A percentile compares a stretch with the other conserved stretches of the same genome.
phyloP scores from a whole-genome alignment of 129 eudicot genomes.

The Heracleum sosnowskyi region DNA sequence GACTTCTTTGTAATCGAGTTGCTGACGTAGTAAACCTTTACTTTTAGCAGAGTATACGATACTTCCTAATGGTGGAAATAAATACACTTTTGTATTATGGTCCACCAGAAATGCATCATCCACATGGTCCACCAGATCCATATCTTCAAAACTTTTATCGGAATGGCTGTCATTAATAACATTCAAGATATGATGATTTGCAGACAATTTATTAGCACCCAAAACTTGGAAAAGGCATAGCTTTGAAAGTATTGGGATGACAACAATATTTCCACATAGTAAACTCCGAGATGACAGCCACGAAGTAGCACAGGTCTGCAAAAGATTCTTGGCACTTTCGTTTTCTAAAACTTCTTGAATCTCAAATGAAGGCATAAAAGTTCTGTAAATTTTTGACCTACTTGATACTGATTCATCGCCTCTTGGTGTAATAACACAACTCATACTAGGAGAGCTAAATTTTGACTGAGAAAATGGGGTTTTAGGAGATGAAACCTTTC shows the following conservation, averaged over 20 bases:
- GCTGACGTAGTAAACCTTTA: conserved; percentile 16
- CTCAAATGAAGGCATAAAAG: conserved; percentile 28
- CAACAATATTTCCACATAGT: conserved; percentile 60
- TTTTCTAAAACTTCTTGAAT: conserved; percentile 47
- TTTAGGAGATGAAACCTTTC: conserved; percentile 52
- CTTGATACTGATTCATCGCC: conserved; percentile 26
- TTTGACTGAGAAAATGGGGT: conserved; percentile 56
- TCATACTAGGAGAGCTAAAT: conserved; percentile 40
- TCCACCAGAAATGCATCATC: conserved; percentile 40
- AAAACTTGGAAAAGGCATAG: conserved; percentile 59
- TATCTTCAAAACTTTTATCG: conserved; percentile 18
- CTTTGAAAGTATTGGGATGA: conserved; percentile 58
- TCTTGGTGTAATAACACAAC: conserved; percentile 33
- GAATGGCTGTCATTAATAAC: conserved; percentile 12
- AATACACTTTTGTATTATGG: conserved; percentile 49
- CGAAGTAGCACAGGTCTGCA: conserved; percentile 55
- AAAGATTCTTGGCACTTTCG: conserved; percentile 53
- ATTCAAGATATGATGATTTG: conserved; percentile 19
- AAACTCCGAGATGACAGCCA: conserved; percentile 54
- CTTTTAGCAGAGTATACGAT: conserved; percentile 14
- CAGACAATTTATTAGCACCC: conserved; percentile 35
- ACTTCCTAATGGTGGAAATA: conserved; percentile 24
- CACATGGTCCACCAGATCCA: conserved; percentile 16
- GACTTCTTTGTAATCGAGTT: conserved; percentile 22
- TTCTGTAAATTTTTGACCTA: not conserved